Evolutionary conservation across 1,284 basidiomycete genomes (phyloP).

Genomic region (Apiotrichum siamense): DNA sequence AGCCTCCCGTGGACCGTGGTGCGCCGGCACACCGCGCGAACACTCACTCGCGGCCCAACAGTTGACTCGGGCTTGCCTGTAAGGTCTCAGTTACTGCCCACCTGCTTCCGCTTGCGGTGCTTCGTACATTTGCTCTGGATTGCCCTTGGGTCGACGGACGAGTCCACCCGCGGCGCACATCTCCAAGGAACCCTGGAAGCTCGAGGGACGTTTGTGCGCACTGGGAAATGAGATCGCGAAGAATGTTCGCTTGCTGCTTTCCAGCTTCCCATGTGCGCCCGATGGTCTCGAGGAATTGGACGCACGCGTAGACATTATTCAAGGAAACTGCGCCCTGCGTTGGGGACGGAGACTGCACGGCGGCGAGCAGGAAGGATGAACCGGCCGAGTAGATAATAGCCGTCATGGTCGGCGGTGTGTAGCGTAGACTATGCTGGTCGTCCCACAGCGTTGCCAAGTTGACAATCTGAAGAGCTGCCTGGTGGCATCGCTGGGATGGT

Average conservation of each 20-base stretch:
- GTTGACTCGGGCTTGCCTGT: no score
- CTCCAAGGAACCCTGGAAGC: no score
- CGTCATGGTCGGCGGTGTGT: constrained; percentile 58
- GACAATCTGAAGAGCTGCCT: constrained; percentile 60
- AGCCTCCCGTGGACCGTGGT: no score
- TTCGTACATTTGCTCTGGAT: no score
- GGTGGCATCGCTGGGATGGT: constrained; percentile 52
- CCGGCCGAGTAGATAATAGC: constrained; percentile 63
- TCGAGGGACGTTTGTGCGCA: no score
- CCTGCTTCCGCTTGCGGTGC: no score
- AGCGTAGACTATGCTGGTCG: constrained; percentile 57
- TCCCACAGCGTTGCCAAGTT: constrained; percentile 57
- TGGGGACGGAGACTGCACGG: constrained; percentile 4
- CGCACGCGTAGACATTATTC: constrained; percentile 4
- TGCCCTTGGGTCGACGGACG: no score
- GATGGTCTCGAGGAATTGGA: constrained; percentile 2
- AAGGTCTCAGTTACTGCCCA: no score
- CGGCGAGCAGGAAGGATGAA: constrained; percentile 39
- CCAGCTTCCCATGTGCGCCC: constrained; percentile 7
- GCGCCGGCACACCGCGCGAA: no score
- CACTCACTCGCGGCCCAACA: no score
- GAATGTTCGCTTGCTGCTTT: constrained; percentile 4
- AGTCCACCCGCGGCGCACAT: no score
- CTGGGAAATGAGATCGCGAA: no score
- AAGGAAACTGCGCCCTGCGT: constrained; percentile 3